Evolutionary conservation across 768 basidiomycete genomes (phyloP).

Genomic region (Podaxis sp.): DNA sequence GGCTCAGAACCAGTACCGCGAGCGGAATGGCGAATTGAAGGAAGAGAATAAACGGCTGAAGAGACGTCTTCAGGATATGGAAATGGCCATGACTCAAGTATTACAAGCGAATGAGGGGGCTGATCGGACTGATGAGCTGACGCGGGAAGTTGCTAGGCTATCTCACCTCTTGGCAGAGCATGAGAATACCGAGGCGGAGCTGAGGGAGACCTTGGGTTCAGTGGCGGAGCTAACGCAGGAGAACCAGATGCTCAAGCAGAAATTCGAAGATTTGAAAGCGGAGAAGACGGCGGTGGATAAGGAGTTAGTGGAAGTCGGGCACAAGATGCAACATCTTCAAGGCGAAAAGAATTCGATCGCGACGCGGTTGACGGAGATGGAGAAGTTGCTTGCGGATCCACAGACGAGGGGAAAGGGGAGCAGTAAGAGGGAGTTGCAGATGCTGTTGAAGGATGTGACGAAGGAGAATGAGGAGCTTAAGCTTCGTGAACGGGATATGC

Average conservation of each 20-base stretch:
- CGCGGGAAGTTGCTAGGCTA: slow-evolving; percentile 23
- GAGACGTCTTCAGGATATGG: slow-evolving; percentile 24
- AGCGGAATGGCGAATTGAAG: slow-evolving; percentile 19
- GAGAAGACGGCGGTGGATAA: slow-evolving; percentile 19
- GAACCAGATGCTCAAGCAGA: slow-evolving; percentile 20
- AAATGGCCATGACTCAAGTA: slow-evolving; percentile 23
- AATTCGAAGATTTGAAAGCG: slow-evolving; percentile 17
- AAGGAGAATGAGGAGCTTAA: slow-evolving; percentile 37
- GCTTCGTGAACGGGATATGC: slow-evolving; percentile 28
- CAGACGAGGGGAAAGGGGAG: slow-evolving; percentile 15
- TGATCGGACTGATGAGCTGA: slow-evolving; percentile 22
- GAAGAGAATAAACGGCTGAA: slow-evolving; percentile 24
- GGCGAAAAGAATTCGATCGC: slow-evolving; percentile 26
- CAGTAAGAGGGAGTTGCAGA: slow-evolving; percentile 29
- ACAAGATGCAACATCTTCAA: slow-evolving; percentile 20
- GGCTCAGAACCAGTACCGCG: slow-evolving; percentile 21
- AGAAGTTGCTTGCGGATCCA: slow-evolving; percentile 25
- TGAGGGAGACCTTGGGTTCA: slow-evolving; percentile 24
- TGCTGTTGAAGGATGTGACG: slow-evolving; percentile 34
- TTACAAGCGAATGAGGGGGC: slow-evolving; percentile 20
- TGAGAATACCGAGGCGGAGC: slow-evolving; percentile 26
- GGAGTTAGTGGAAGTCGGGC: slow-evolving; percentile 20
- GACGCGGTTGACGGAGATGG: slow-evolving; percentile 27
- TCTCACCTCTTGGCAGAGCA: slow-evolving; percentile 21
- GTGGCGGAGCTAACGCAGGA: slow-evolving; percentile 22